Evolutionary conservation across 768 basidiomycete species (phyloP), one percentile per base, ranked within the genome.

Genomic region (Rhodotorula kratochvilovae): DNA sequence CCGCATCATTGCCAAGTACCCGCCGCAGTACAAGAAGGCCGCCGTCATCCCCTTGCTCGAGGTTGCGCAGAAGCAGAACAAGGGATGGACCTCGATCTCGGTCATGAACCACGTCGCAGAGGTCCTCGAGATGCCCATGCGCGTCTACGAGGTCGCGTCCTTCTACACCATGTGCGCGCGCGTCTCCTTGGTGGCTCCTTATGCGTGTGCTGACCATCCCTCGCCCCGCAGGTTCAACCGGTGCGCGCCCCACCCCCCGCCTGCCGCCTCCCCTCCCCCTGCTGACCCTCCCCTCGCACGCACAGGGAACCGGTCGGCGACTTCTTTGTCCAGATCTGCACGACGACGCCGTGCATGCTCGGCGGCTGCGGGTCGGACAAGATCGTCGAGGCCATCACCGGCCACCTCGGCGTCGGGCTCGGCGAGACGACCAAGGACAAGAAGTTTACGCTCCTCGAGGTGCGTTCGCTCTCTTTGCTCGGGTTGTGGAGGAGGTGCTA

Each of bases 91-190:
- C 35, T 92, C 90, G 80, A 95, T 99, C 75, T 92, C 90, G 77
- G 93, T 95, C 71, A 99, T 99, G 96, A 97, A 99, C 83, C 91
- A 93, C 77, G 89, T 99, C 65, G 96, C 96, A 1, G 89, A 90
- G 75, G 83, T 95, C 43, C 85, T 98, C 42, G 92, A 90, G 78
- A 89, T 99, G 86, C 91, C 91, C 63, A 98, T 99, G 96, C 90
- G 96, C 17, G 96, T 97, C 3, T 99, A 99, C 80, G 96, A 99
- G 82, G 96, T 99, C 61, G 95, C 95, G 27, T 94, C 92, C 23
- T 99, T 99, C 83, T 99, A 99, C 82, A 99, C 96, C 76, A 98
- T 99, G 95, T 67, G 8, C 60, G 64, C 51, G 1, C 42, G 23
- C 39, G 1, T 17, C 16, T 31, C 8, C 29, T 12, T 19, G 23